phyloP scores from a whole-genome alignment of 2,329 filamentous ascomycete species.

The Tympanopsis confertula region DNA sequence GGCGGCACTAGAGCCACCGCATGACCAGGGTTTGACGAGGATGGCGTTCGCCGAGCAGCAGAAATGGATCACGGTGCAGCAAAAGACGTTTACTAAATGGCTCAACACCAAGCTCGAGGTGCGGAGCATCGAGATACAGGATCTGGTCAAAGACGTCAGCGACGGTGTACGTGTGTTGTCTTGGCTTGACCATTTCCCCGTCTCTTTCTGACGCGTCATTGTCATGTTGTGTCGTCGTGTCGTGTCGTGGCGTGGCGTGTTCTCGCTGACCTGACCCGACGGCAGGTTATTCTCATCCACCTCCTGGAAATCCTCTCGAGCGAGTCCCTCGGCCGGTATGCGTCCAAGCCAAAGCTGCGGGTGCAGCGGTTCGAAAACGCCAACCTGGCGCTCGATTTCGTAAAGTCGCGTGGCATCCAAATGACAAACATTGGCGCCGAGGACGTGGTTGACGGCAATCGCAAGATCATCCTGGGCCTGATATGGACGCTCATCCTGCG shows the following conservation, averaged over 20 bases:
- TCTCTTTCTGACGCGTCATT: conserved; percentile 1
- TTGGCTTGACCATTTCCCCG: conserved; percentile 1
- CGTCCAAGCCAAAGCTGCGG: conserved; percentile 85
- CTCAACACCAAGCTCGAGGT: conserved; percentile 87
- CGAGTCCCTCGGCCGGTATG: conserved; percentile 92
- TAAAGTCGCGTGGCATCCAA: conserved; percentile 81
- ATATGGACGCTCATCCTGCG: conserved; percentile 98
- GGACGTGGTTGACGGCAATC: conserved; percentile 94
- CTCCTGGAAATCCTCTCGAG: conserved; percentile 90
- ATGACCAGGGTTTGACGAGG: conserved; percentile 38
- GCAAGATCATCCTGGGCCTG: conserved; percentile 90
- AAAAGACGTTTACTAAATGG: conserved; percentile 99
- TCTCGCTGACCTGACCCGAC: conserved; percentile 8
- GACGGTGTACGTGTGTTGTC: conserved; percentile 60
- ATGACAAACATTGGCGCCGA: conserved; percentile 98
- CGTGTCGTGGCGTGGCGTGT: not conserved
- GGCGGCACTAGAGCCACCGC: conserved; percentile 31
- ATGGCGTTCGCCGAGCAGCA: conserved; percentile 57
- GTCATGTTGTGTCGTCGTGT: conserved; percentile 1
- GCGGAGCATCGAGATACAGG: conserved; percentile 68
- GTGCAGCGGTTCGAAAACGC: conserved; percentile 98
- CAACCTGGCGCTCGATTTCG: conserved; percentile 87
- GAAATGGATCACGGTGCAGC: conserved; percentile 70
- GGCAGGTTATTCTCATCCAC: conserved; percentile 83
- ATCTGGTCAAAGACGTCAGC: conserved; percentile 79